Conservation (phyloP, 768 basidiomycete species). For the Suillus luteus region DNA sequence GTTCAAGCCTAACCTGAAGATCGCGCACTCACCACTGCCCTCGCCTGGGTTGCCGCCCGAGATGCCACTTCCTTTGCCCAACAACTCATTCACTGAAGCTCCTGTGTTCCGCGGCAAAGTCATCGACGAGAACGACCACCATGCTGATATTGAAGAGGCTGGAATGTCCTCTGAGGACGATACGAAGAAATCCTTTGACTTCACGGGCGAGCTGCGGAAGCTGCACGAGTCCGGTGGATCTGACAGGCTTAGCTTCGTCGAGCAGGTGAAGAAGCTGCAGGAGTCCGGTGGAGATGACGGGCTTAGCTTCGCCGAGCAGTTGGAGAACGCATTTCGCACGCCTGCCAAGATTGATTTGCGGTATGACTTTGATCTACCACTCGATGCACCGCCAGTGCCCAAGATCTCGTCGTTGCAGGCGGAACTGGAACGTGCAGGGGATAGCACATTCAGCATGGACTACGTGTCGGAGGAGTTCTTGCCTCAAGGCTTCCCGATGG, state of each 20-base stretch:
- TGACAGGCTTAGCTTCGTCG: constrained; percentile 75
- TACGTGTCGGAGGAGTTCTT: constrained; percentile 22
- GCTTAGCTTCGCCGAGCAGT: constrained; percentile 77
- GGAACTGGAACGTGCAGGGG: constrained; percentile 26
- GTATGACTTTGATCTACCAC: constrained; percentile 45
- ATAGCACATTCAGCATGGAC: constrained; percentile 24
- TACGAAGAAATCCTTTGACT: constrained; percentile 82
- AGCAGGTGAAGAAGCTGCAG: constrained; percentile 54
- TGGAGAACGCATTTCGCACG: constrained; percentile 78
- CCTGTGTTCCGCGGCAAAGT: constrained; percentile 48
- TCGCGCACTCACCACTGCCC: constrained; percentile 19
- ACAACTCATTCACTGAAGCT: constrained; percentile 24
- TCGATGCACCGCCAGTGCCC: constrained; percentile 53
- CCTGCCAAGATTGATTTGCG: constrained; percentile 68
- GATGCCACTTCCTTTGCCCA: constrained; percentile 38
- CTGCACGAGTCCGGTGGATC: constrained; percentile 71
- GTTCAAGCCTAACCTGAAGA: constrained; percentile 17
- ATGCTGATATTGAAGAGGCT: constrained; percentile 43
- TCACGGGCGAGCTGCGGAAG: constrained; percentile 73
- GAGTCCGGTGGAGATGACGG: constrained; percentile 71
- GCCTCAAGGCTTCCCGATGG: constrained; percentile 22
- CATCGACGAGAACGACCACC: constrained; percentile 46
- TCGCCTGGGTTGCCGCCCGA: constrained; percentile 48
- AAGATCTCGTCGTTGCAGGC: constrained; percentile 42
- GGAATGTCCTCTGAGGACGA: constrained; percentile 52